phyloP scores from a whole-genome alignment of 345 rosid genomes.

The Corchorus capsularis region DNA sequence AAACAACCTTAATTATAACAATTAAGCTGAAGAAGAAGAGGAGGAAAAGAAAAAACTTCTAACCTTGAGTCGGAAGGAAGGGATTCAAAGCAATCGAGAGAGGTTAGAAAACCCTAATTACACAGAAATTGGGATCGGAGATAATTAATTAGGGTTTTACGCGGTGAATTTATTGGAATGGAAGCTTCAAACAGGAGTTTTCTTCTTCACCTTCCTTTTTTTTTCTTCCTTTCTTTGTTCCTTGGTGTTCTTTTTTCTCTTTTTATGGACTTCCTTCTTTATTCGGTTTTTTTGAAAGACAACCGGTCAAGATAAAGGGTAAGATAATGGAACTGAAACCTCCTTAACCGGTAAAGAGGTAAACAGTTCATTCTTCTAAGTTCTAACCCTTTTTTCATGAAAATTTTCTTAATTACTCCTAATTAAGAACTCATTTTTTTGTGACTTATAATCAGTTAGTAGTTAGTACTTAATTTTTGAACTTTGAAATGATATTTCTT shows the following conservation, averaged over 20 bases:
- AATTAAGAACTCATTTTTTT: no score
- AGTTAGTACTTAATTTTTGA: background rate
- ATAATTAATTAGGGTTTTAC: constrained; percentile 7
- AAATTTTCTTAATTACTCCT: no score
- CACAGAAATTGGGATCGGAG: background rate
- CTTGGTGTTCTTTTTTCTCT: background rate
- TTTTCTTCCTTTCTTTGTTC: background rate
- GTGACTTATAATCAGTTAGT: no score
- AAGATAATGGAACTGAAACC: background rate
- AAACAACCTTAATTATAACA: background rate
- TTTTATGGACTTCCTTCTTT: background rate
- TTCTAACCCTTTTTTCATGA: background rate
- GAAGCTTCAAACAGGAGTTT: background rate
- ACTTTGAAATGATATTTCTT: background rate
- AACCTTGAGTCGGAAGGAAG: constrained; percentile 8
- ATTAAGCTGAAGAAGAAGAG: background rate
- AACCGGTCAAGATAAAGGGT: background rate
- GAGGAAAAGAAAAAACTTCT: background rate
- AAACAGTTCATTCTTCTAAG: background rate
- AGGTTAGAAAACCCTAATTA: background rate
- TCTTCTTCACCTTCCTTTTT: accelerated
- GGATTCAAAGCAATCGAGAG: background rate
- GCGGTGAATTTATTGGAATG: background rate
- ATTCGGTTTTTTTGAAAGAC: background rate
- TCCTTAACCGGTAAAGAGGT: background rate